Evolutionary conservation across 176 grass and related monocot genomes (phyloP).

Genomic region (Aegilops tauschii): DNA sequence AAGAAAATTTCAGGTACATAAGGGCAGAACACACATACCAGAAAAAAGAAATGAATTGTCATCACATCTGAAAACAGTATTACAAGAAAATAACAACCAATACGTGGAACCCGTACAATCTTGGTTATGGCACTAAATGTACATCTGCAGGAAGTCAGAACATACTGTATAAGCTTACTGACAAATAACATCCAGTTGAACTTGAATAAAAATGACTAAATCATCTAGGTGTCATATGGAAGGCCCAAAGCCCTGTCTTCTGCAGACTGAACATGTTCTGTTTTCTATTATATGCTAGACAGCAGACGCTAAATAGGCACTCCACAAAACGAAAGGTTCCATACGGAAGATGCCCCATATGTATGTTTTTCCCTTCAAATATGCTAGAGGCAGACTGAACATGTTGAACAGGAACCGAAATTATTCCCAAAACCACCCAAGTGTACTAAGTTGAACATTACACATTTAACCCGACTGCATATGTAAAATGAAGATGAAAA

Average conservation of each 20-base stretch:
- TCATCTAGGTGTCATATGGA: neutral
- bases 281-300: slow-evolving; percentile 5
- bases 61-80: slow-evolving; percentile 94
- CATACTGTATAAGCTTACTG: slow-evolving; percentile 23
- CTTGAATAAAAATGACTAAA: neutral
- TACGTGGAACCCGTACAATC: slow-evolving; percentile 62
- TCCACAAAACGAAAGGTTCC: neutral
- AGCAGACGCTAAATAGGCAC: neutral
- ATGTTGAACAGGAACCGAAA: neutral
- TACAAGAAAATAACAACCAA: slow-evolving; percentile 96
- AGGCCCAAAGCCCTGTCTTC: neutral
- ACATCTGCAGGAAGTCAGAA: slow-evolving; percentile 67
- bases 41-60: slow-evolving; percentile 99
- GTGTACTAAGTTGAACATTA: neutral
- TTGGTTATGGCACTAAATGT: slow-evolving; percentile 91
- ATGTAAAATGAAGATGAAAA: slow-evolving; percentile 18
- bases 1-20: neutral
- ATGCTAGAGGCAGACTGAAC: neutral
- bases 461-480: neutral
- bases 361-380: neutral
- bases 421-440: slow-evolving; percentile 18
- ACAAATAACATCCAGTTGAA: neutral
- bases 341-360: neutral
- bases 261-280: neutral
- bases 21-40: slow-evolving; percentile 62